Evolutionary conservation across 495 filamentous ascomycete species (phyloP).

Genomic region (Aspergillus bertholletiae): DNA sequence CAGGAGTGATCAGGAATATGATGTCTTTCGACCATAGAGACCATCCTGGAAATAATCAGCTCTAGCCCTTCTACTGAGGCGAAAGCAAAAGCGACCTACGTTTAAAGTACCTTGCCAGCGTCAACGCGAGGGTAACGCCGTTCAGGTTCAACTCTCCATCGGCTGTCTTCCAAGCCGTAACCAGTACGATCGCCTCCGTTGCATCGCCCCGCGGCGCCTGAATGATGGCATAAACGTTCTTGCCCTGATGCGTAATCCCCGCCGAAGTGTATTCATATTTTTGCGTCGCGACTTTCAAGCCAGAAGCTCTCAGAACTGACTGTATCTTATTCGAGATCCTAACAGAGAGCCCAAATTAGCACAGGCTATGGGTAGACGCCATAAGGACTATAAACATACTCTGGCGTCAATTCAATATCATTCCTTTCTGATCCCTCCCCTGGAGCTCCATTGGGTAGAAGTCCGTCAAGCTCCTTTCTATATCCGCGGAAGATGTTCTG

Average conservation of each 20-base stretch:
- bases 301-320: conserved; percentile 68
- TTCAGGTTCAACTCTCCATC: conserved; percentile 77
- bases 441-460: conserved; percentile 22
- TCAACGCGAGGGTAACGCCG: conserved; percentile 79
- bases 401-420: conserved; percentile 40
- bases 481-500: conserved; percentile 94
- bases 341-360: not conserved
- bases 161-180: conserved; percentile 84
- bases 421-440: conserved; percentile 10
- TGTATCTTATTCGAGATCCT: conserved; percentile 68
- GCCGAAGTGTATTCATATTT: conserved; percentile 74
- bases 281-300: conserved; percentile 82
- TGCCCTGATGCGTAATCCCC: conserved; percentile 69
- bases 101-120: conserved; percentile 91
- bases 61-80: not conserved
- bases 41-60: conserved; percentile 61
- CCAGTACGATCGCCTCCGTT: conserved; percentile 94
- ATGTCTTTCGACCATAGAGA: conserved; percentile 99
- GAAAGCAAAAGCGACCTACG: conserved; percentile 40
- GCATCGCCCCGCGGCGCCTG: conserved; percentile 94
- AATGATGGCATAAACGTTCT: conserved; percentile 94
- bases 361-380: not conserved
- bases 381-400: conserved; percentile 26
- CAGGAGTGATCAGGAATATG: conserved; percentile 82
- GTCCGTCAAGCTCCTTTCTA: conserved; percentile 69